Evolutionary conservation across 2,329 filamentous ascomycete genomes (phyloP).

Genomic region (Chaetomium olivaceum): DNA sequence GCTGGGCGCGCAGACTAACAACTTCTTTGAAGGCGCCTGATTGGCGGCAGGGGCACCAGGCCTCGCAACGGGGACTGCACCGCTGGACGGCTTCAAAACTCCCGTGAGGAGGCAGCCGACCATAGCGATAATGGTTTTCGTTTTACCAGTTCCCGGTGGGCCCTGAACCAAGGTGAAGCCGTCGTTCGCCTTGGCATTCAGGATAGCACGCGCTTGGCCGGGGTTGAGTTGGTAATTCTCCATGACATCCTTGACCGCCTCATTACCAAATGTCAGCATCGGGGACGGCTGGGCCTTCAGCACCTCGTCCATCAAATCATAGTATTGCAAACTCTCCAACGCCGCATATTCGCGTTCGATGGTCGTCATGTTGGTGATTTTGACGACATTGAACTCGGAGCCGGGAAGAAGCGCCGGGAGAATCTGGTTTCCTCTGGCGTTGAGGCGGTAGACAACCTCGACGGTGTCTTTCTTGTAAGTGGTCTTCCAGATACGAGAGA

Average conservation of each 20-base stretch:
- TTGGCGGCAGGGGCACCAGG: constrained; percentile 38
- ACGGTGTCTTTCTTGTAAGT: constrained; percentile 78
- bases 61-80: constrained; percentile 49
- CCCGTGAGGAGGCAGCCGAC: constrained; percentile 80
- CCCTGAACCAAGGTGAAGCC: constrained; percentile 96
- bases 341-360: constrained; percentile 95
- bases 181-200: constrained; percentile 91
- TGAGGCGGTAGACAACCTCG: constrained; percentile 84
- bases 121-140: constrained; percentile 96
- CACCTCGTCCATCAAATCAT: constrained; percentile 93
- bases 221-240: constrained; percentile 80
- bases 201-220: constrained; percentile 87
- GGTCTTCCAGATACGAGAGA: constrained; percentile 79
- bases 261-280: constrained; percentile 76
- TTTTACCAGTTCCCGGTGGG: constrained; percentile 95
- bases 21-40: constrained; percentile 66
- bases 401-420: constrained; percentile 66
- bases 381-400: constrained; percentile 69
- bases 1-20: constrained; percentile 95
- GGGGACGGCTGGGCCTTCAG: constrained; percentile 83
- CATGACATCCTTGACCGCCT: constrained; percentile 68
- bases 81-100: constrained; percentile 44
- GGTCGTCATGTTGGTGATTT: constrained; percentile 89
- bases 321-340: constrained; percentile 86
- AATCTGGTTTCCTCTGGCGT: constrained; percentile 64